phyloP scores from a whole-genome alignment of 345 rosid species.

The Arabidopsis arenosa region DNA sequence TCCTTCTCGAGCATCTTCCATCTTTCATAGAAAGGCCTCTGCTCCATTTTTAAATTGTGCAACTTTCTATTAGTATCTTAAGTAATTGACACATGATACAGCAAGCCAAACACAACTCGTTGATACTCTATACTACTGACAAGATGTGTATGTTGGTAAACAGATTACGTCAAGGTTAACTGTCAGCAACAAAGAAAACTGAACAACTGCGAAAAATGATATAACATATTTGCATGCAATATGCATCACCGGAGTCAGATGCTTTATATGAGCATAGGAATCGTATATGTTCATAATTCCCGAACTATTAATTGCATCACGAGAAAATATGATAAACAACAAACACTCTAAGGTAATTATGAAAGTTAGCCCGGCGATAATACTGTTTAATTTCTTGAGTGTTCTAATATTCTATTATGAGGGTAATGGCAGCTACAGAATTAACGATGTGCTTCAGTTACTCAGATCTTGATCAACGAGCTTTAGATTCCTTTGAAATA shows the following conservation, averaged over 20 bases:
- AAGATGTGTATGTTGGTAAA: constrained; percentile 9
- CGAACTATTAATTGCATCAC: not conserved
- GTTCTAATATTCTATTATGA: constrained; percentile 13
- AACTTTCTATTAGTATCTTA: constrained; percentile 39
- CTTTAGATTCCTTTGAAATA: not conserved
- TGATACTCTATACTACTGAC: constrained; percentile 10
- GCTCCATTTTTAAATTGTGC: constrained; percentile 44
- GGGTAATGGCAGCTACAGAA: constrained; percentile 23
- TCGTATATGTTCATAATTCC: not conserved
- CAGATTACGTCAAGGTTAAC: not conserved
- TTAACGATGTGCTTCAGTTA: constrained; percentile 20
- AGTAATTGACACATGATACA: constrained; percentile 26
- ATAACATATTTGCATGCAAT: constrained; percentile 14
- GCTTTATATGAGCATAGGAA: constrained; percentile 8
- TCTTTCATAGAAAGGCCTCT: constrained; percentile 96
- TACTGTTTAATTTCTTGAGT: constrained; percentile 11
- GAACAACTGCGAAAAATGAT: constrained; percentile 1
- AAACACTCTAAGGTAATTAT: constrained; percentile 5
- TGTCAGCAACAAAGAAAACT: constrained; percentile 14
- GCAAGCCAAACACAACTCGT: constrained; percentile 22
- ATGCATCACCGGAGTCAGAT: not conserved
- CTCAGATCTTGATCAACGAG: constrained; percentile 12
- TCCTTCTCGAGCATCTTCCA: constrained; percentile 98
- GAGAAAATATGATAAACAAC: constrained; percentile 9
- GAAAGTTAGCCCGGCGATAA: not conserved